Conservation (phyloP, 345 rosid species). For the Carallia brachiata region DNA sequence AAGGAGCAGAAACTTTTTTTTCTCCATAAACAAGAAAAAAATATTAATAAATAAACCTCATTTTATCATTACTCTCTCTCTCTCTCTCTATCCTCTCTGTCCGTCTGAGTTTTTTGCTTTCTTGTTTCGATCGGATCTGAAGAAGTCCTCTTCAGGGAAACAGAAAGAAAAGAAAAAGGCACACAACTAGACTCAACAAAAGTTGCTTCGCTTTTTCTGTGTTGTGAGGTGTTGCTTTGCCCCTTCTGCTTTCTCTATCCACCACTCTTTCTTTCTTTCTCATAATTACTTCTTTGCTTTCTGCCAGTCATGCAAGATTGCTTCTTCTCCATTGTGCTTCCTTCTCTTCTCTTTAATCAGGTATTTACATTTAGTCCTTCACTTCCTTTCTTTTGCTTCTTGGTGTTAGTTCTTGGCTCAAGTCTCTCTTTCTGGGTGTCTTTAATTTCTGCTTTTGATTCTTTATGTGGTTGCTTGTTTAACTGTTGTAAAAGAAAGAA, state of each 20-base stretch:
- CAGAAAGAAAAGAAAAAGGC: constrained; percentile 4
- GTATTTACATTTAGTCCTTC: constrained; percentile 15
- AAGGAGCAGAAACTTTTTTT: constrained; percentile 14
- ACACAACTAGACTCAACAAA: constrained; percentile 3
- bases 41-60: constrained; percentile 11
- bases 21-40: constrained; percentile 3
- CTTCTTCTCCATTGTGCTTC: constrained; percentile 30
- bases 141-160: constrained; percentile 14
- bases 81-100: constrained; percentile 4
- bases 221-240: constrained; percentile 6
- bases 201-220: constrained; percentile 32
- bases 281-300: not conserved
- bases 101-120: constrained; percentile 17
- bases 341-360: constrained; percentile 44
- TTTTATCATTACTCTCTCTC: constrained; percentile 20
- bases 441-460: not conserved
- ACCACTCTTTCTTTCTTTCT: not conserved
- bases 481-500: constrained; percentile 18
- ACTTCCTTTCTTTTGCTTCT: constrained; percentile 4
- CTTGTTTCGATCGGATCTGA: constrained; percentile 59
- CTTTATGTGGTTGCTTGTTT: constrained; percentile 7
- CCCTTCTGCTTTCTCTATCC: not conserved
- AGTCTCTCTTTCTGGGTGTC: constrained; percentile 11
- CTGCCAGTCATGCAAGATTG: constrained; percentile 25
- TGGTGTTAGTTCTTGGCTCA: not conserved